These are phyloP conservation scores for Aspergillus sp. DNA, from an alignment of 2,329 filamentous ascomycete genomes.

Conservation along the genomic window DNA sequence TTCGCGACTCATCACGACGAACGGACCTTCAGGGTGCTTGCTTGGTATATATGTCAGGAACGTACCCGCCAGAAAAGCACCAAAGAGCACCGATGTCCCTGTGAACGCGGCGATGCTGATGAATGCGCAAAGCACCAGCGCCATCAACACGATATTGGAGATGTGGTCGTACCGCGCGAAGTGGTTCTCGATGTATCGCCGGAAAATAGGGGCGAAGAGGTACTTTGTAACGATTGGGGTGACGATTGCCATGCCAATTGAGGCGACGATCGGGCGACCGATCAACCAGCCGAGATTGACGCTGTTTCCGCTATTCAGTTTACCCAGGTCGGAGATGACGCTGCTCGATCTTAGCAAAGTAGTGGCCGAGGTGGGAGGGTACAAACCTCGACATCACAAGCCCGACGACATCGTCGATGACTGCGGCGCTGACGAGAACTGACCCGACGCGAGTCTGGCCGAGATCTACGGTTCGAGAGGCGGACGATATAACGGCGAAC, in stretches of 20 bases:
- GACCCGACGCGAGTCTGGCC: slow-evolving; percentile 46
- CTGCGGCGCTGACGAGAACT: slow-evolving; percentile 48
- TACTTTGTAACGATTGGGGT: slow-evolving; percentile 40
- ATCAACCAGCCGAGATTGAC: slow-evolving; percentile 39
- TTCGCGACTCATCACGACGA: slow-evolving; percentile 35
- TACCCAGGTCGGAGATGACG: slow-evolving; percentile 34
- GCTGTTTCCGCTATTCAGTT: slow-evolving; percentile 17
- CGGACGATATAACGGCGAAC: slow-evolving; percentile 31
- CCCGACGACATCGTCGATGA: slow-evolving; percentile 49
- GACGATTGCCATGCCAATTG: slow-evolving; percentile 34
- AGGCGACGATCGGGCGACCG: slow-evolving; percentile 41
- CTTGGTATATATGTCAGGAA: slow-evolving; percentile 40
- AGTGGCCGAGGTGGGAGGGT: not conserved
- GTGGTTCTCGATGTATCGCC: slow-evolving; percentile 33
- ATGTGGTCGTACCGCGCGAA: slow-evolving; percentile 36
- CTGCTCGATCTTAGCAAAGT: slow-evolving; percentile 10
- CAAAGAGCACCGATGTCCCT: slow-evolving; percentile 41
- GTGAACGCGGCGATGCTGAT: slow-evolving; percentile 36
- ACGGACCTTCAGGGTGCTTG: slow-evolving; percentile 37
- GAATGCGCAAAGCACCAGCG: slow-evolving; percentile 32
- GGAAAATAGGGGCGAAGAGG: slow-evolving; percentile 40
- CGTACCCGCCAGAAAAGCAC: slow-evolving; percentile 36
- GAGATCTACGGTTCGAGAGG: slow-evolving; percentile 39
- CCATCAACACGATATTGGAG: slow-evolving; percentile 38
- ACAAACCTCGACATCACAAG: slow-evolving; percentile 38